Conservation (phyloP, 1,139 yeast species). For the Candida glucosophila region DNA sequence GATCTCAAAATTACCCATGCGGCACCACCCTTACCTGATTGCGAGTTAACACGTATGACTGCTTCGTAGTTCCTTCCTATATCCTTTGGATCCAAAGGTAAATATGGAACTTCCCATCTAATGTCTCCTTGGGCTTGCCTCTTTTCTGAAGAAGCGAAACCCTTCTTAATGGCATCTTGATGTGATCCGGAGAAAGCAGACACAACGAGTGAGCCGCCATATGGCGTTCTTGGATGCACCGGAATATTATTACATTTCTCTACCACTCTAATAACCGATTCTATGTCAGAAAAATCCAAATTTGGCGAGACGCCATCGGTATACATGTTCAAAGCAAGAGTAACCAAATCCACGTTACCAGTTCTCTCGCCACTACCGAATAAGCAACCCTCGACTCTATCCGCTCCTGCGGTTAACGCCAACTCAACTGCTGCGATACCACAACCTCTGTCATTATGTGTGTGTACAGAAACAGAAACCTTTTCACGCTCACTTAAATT, state of each 20-base stretch:
- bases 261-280: constrained; percentile 30
- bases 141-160: constrained; percentile 25
- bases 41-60: constrained; percentile 43
- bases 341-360: constrained; percentile 41
- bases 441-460: constrained; percentile 44
- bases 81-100: constrained; percentile 43
- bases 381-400: constrained; percentile 42
- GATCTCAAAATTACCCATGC: constrained; percentile 43
- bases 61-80: constrained; percentile 44
- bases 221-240: constrained; percentile 41
- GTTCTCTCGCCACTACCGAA: constrained; percentile 46
- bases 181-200: constrained; percentile 44
- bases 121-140: constrained; percentile 14
- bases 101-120: constrained; percentile 38
- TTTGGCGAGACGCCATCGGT: constrained; percentile 39
- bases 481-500: constrained; percentile 36
- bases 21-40: constrained; percentile 44
- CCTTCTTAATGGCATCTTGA: constrained; percentile 45
- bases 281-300: constrained; percentile 36
- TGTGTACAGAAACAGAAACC: constrained; percentile 37
- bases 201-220: constrained; percentile 40
- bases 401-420: constrained; percentile 43
- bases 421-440: constrained; percentile 44
- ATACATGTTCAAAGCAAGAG: constrained; percentile 40
- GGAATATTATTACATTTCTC: constrained; percentile 42